phyloP scores from a whole-genome alignment of 495 filamentous ascomycete genomes.

The Tuber melanosporum region DNA sequence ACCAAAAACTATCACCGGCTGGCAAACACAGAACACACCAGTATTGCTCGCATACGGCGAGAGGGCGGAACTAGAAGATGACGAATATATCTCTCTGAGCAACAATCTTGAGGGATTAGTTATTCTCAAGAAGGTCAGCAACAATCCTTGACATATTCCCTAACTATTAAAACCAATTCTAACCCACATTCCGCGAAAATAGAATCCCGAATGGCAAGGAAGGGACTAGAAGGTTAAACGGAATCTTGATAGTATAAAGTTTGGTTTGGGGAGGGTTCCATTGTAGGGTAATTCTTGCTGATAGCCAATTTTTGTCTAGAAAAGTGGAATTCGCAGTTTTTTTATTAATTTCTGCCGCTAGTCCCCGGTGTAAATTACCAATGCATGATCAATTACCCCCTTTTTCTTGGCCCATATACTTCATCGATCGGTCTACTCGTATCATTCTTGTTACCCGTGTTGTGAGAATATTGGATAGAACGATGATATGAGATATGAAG shows the following conservation, averaged over 20 bases:
- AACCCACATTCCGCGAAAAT: slow-evolving; percentile 3
- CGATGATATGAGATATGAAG: too few species aligned
- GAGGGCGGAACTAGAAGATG: slow-evolving; percentile 92
- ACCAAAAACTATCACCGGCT: slow-evolving; percentile 98
- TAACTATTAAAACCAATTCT: slow-evolving; percentile 6
- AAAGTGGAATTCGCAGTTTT: not conserved
- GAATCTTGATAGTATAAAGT: not conserved
- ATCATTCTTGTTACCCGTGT: not conserved
- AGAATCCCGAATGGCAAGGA: slow-evolving; percentile 44
- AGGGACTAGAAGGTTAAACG: slow-evolving; percentile 20
- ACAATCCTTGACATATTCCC: not conserved
- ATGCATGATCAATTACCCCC: not conserved
- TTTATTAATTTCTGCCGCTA: not conserved
- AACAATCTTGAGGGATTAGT: slow-evolving; percentile 90
- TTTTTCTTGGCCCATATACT: not conserved
- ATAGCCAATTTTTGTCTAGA: not conserved
- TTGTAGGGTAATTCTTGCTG: not conserved
- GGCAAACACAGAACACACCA: slow-evolving; percentile 98
- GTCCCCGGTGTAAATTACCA: not conserved
- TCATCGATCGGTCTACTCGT: too few species aligned
- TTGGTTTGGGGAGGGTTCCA: not conserved
- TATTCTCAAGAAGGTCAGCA: slow-evolving; percentile 85
- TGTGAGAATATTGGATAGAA: too few species aligned
- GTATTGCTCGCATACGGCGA: slow-evolving; percentile 89
- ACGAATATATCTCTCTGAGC: slow-evolving; percentile 87